These are phyloP conservation scores for Ustilago esculenta DNA, from an alignment of 1,284 basidiomycete species.

Conservation along the genomic window DNA sequence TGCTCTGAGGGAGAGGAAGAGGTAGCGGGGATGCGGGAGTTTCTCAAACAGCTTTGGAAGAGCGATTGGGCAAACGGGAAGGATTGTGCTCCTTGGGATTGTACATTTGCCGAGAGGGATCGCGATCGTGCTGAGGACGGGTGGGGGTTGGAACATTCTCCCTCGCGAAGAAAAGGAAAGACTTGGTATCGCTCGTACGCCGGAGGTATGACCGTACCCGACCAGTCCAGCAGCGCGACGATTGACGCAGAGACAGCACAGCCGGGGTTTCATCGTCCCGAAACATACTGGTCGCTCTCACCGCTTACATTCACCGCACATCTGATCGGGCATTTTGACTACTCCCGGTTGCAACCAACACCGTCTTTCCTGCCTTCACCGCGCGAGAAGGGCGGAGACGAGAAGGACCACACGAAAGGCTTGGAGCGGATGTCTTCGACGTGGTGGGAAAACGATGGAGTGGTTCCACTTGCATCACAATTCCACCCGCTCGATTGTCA, in stretches of 20 bases:
- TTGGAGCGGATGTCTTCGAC: background rate
- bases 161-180: background rate
- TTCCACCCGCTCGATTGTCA: conserved; percentile 49
- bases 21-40: conserved; percentile 11
- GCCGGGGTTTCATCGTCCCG: conserved; percentile 18
- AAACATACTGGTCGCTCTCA: conserved; percentile 32
- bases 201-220: conserved; percentile 34
- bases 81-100: conserved; percentile 57
- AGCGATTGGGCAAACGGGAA: conserved; percentile 50
- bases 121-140: conserved; percentile 10
- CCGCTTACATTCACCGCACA: conserved; percentile 27
- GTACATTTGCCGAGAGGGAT: conserved; percentile 39
- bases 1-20: background rate
- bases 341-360: conserved; percentile 8
- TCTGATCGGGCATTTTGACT: conserved; percentile 39
- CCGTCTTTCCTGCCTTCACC: conserved; percentile 6
- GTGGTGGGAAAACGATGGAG: conserved; percentile 53
- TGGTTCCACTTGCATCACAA: conserved; percentile 50
- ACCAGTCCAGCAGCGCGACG: no score
- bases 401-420: background rate
- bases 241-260: background rate
- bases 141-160: conserved; percentile 17
- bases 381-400: background rate
- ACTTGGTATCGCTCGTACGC: conserved; percentile 49
- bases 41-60: conserved; percentile 37